Percentiles rank a stretch among this genome's conserved stretches.
These are phyloP conservation scores for Sporothrix pallida DNA, from an alignment of 2,329 filamentous ascomycete species.

Conservation along the genomic window DNA sequence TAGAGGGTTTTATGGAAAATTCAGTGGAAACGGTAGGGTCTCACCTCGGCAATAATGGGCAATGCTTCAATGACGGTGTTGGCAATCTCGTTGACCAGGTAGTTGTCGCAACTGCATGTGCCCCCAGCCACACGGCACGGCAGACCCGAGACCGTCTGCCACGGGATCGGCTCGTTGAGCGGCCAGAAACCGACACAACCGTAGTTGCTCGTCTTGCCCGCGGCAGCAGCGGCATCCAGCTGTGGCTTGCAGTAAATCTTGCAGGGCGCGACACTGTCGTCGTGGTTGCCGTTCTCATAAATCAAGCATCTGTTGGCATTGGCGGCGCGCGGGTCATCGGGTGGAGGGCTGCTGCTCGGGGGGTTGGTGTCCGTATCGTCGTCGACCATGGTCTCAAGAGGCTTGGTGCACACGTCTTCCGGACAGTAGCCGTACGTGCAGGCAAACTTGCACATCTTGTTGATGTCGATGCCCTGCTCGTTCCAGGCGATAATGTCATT, in stretches of 20 bases:
- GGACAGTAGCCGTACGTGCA: constrained; percentile 39
- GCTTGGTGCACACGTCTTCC: constrained; percentile 33
- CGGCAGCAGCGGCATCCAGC: constrained; percentile 29
- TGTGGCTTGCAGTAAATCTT: constrained; percentile 28
- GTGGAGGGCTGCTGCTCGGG: background rate
- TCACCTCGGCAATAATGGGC: constrained; percentile 36
- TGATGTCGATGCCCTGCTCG: constrained; percentile 36
- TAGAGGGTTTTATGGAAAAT: background rate
- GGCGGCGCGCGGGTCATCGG: constrained; percentile 5
- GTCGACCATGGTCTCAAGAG: constrained; percentile 24
- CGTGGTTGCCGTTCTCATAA: constrained; percentile 26
- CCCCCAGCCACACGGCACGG: constrained; percentile 23
- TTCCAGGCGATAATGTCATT: constrained; percentile 35
- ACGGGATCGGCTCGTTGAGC: constrained; percentile 32
- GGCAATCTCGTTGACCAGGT: constrained; percentile 33
- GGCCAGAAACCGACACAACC: constrained; percentile 35
- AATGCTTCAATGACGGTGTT: constrained; percentile 33
- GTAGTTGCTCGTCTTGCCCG: constrained; percentile 33
- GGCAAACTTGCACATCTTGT: constrained; percentile 38
- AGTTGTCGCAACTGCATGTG: constrained; percentile 35
- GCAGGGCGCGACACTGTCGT: constrained; percentile 16
- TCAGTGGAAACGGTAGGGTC: background rate
- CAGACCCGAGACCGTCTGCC: constrained; percentile 17
- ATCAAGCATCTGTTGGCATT: constrained; percentile 27
- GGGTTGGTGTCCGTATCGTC: constrained; percentile 19